Conservation (phyloP, 345 rosid species). For the Abelmoschus esculentus region DNA sequence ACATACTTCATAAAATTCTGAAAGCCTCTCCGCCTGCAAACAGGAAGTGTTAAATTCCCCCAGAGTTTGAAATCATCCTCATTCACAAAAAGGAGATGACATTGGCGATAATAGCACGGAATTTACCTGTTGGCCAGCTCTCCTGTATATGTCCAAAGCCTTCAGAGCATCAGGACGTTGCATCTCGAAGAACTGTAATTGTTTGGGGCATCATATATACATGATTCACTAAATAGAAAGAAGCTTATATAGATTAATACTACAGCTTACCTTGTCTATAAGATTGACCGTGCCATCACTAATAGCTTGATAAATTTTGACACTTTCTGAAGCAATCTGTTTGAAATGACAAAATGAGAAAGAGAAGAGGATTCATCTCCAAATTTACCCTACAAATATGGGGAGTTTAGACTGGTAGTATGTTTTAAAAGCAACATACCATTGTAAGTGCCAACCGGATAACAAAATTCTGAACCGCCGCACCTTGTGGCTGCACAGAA, state of each 20-base stretch:
- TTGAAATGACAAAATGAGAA: slow-evolving; percentile 12
- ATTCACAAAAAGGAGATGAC: slow-evolving; percentile 5
- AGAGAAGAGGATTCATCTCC: slow-evolving; percentile 7
- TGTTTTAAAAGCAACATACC: slow-evolving; percentile 40
- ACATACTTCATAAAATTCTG: slow-evolving; percentile 94
- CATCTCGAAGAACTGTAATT: slow-evolving; percentile 92
- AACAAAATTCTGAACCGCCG: slow-evolving; percentile 71
- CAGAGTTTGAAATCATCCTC: background rate
- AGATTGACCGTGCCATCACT: slow-evolving; percentile 79
- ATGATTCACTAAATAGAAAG: slow-evolving; percentile 13
- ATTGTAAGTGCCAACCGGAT: slow-evolving; percentile 82
- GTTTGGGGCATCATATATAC: slow-evolving; percentile 15
- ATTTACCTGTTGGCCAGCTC: slow-evolving; percentile 87
- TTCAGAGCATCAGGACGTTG: slow-evolving; percentile 73
- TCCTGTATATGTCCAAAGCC: slow-evolving; percentile 78
- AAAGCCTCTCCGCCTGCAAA: slow-evolving; percentile 81
- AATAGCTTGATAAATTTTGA: slow-evolving; percentile 84
- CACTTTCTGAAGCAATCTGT: slow-evolving; percentile 87
- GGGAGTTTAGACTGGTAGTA: background rate
- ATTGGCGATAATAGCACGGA: background rate
- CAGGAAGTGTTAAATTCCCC: slow-evolving; percentile 1
- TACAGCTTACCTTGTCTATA: slow-evolving; percentile 74
- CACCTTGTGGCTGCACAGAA: slow-evolving; percentile 86
- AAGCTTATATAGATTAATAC: background rate
- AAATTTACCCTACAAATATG: background rate